These are phyloP conservation scores for Leccinum fibrillosum DNA, from an alignment of 768 basidiomycete genomes.

Conservation along the genomic window DNA sequence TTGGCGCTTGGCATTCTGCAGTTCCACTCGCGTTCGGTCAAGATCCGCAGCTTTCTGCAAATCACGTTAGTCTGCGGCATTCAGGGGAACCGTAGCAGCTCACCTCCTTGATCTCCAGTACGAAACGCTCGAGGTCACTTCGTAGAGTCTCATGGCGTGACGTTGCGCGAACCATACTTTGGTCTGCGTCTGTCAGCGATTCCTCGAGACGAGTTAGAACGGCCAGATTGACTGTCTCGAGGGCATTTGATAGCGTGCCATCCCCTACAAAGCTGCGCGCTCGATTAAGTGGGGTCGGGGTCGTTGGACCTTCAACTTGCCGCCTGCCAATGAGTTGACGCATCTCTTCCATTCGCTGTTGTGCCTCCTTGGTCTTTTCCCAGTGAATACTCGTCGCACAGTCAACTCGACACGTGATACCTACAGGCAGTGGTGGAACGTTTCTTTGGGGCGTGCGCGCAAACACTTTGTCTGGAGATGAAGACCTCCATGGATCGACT, in stretches of 20 bases:
- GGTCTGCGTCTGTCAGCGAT: conserved; percentile 56
- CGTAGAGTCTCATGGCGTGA: conserved; percentile 56
- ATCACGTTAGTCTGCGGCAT: neutral
- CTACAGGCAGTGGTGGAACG: conserved; percentile 41
- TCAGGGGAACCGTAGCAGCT: conserved; percentile 7
- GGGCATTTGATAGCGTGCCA: conserved; percentile 8
- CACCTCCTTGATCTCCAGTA: conserved; percentile 59
- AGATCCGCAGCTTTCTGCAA: conserved; percentile 61
- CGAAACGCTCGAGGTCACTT: conserved; percentile 45
- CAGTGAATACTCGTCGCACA: conserved; percentile 6
- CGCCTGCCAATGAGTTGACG: conserved; percentile 64
- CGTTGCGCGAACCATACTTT: conserved; percentile 47
- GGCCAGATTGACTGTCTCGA: conserved; percentile 14
- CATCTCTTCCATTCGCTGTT: conserved; percentile 83
- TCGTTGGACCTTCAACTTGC: conserved; percentile 42
- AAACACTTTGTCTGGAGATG: conserved; percentile 55
- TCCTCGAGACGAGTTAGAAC: conserved; percentile 40
- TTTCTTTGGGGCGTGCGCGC: conserved; percentile 45
- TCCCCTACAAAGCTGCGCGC: conserved; percentile 36
- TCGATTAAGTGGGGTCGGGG: conserved; percentile 49
- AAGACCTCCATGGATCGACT: conserved; percentile 42
- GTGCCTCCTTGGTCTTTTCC: conserved; percentile 71
- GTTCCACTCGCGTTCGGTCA: conserved; percentile 58
- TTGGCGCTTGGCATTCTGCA: conserved; percentile 68
- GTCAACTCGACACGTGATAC: conserved; percentile 10